These are phyloP conservation scores for Vitis hybrid DNA, from an alignment of 177 flowering plant genomes.

Conservation along the genomic window DNA sequence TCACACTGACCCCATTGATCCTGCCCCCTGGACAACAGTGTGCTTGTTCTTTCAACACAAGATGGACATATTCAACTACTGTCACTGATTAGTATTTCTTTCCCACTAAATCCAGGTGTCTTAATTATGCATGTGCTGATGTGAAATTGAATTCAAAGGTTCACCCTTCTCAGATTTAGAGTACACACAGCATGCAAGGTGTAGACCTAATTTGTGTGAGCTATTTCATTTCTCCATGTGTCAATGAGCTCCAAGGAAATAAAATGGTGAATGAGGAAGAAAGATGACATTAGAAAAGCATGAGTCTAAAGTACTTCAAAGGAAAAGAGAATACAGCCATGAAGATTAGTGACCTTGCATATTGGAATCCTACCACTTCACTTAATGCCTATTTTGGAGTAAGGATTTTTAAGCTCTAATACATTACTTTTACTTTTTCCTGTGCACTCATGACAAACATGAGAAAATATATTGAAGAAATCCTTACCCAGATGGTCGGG, in stretches of 20 bases:
- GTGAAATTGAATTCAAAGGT: neutral
- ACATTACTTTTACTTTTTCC: neutral
- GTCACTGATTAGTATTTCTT: neutral
- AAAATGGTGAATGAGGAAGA: neutral
- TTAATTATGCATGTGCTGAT: neutral
- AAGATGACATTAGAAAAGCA: neutral
- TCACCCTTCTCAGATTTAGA: neutral
- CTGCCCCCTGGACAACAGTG: conserved; percentile 50
- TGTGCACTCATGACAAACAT: neutral
- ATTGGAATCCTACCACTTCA: neutral
- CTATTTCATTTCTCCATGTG: neutral
- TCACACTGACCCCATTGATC: conserved; percentile 98
- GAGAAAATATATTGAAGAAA: neutral
- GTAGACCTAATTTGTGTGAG: neutral
- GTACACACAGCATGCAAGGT: neutral
- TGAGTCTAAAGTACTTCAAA: neutral
- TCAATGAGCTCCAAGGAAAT: neutral
- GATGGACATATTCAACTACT: neutral
- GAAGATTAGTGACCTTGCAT: neutral
- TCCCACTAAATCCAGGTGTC: neutral
- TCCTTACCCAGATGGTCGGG: conserved; percentile 72
- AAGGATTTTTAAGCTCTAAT: neutral
- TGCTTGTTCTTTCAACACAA: conserved; percentile 3
- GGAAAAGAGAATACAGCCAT: neutral
- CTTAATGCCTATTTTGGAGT: neutral